Evolutionary conservation across 805 yeast species (phyloP).

Genomic region (Ogataea angusta): DNA sequence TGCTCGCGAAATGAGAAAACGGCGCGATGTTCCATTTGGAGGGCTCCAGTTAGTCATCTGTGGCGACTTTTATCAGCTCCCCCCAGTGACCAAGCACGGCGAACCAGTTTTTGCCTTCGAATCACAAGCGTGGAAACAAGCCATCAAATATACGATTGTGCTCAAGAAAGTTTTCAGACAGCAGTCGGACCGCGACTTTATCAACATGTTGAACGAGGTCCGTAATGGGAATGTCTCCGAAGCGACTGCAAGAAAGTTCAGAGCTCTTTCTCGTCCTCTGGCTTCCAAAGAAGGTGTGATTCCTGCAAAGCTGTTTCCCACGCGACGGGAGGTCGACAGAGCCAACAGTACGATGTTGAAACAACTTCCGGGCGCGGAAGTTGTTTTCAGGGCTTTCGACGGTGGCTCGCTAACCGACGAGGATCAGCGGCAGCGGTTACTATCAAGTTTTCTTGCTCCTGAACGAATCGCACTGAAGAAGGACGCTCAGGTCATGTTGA

Average conservation of each 20-base stretch:
- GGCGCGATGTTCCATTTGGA: conserved; percentile 57
- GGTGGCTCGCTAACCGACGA: conserved; percentile 45
- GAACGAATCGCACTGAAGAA: conserved; percentile 52
- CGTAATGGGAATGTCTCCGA: conserved; percentile 57
- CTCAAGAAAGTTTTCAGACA: conserved; percentile 71
- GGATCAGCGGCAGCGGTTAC: conserved; percentile 40
- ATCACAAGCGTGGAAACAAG: conserved; percentile 55
- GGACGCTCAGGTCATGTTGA: conserved; percentile 81
- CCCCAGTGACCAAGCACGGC: conserved; percentile 55
- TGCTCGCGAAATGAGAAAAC: conserved; percentile 48
- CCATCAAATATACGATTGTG: conserved; percentile 55
- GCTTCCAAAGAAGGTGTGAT: conserved; percentile 53
- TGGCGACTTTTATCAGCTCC: conserved; percentile 82
- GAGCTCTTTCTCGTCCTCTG: conserved; percentile 49
- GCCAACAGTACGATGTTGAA: conserved; percentile 55
- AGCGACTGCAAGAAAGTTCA: conserved; percentile 48
- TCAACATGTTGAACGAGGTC: conserved; percentile 72
- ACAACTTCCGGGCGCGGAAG: conserved; percentile 42
- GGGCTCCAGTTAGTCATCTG: conserved; percentile 74
- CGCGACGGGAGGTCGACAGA: conserved; percentile 65
- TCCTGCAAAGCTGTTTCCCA: conserved; percentile 74
- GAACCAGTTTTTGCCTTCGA: conserved; percentile 59
- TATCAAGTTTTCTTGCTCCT: conserved; percentile 64
- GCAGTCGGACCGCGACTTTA: conserved; percentile 65
- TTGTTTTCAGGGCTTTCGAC: conserved; percentile 50